These are phyloP conservation scores for Umbilicaria muhlenbergii DNA, from an alignment of 495 filamentous ascomycete species.

Conservation along the genomic window DNA sequence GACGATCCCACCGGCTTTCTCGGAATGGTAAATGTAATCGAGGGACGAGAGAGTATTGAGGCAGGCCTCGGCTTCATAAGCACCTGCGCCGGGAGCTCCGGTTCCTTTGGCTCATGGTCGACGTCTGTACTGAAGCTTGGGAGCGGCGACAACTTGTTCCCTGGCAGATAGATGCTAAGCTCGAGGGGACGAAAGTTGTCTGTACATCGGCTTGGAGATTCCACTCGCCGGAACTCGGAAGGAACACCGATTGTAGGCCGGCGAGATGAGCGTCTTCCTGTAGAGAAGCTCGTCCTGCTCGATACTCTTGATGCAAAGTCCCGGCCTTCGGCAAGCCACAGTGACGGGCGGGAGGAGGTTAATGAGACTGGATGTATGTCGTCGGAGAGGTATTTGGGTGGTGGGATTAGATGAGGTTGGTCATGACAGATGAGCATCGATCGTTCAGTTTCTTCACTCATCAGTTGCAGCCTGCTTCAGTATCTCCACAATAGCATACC, in stretches of 20 bases:
- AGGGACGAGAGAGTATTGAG: constrained; percentile 8
- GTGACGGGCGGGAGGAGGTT: constrained; percentile 18
- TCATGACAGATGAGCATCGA: constrained; percentile 32
- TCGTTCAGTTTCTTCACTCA: constrained; percentile 20
- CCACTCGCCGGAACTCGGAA: constrained; percentile 35
- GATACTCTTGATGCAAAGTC: constrained; percentile 32
- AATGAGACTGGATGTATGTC: constrained; percentile 24
- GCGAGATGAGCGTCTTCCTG: constrained; percentile 27
- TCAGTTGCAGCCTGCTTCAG: background rate
- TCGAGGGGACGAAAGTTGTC: constrained; percentile 50
- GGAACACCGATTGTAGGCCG: constrained; percentile 35
- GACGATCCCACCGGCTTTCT: constrained; percentile 9
- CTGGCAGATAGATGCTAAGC: constrained; percentile 54
- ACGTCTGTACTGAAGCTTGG: constrained; percentile 24
- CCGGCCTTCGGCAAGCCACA: constrained; percentile 27
- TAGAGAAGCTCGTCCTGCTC: constrained; percentile 34
- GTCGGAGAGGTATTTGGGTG: constrained; percentile 28
- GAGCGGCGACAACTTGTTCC: constrained; percentile 47
- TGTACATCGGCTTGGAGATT: constrained; percentile 18
- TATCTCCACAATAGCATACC: background rate
- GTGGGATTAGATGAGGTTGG: constrained; percentile 33
- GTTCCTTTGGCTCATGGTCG: background rate
- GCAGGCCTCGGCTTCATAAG: constrained; percentile 12
- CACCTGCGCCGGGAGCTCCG: constrained; percentile 10
- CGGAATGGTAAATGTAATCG: constrained; percentile 9